Conservation (phyloP, 305 asterid species). For the Withania somnifera region DNA sequence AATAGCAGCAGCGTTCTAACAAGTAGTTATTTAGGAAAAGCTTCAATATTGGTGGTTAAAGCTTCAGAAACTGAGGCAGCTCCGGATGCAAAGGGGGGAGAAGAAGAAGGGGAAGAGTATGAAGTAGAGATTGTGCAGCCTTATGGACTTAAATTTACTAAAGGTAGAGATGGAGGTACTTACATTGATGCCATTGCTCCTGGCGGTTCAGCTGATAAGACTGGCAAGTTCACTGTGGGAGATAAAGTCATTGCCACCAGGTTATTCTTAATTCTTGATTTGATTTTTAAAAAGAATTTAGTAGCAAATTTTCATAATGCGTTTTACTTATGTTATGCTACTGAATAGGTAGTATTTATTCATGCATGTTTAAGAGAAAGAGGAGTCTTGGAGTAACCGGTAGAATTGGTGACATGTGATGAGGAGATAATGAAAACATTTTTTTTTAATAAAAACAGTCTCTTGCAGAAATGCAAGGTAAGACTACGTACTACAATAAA, state of each 20-base stretch:
- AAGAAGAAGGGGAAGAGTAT: slow-evolving; percentile 37
- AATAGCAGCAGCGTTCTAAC: neutral
- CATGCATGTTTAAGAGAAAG: no score
- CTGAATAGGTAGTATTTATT: no score
- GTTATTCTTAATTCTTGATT: slow-evolving; percentile 15
- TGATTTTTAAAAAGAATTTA: no score
- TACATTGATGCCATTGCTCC: slow-evolving; percentile 92
- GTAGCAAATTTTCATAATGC: no score
- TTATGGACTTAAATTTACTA: slow-evolving; percentile 61
- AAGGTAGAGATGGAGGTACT: slow-evolving; percentile 93
- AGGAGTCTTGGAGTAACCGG: no score
- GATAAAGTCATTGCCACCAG: slow-evolving; percentile 93
- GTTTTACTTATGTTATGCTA: no score
- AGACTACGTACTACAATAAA: no score
- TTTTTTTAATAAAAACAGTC: no score
- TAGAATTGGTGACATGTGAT: no score
- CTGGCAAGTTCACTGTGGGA: slow-evolving; percentile 76
- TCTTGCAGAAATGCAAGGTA: no score
- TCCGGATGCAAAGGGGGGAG: slow-evolving; percentile 2
- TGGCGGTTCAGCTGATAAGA: slow-evolving; percentile 64
- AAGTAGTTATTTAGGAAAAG: slow-evolving; percentile 13
- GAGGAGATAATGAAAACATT: no score
- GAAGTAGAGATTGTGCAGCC: slow-evolving; percentile 85
- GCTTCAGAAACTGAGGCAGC: slow-evolving; percentile 45
- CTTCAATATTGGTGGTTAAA: slow-evolving; percentile 16